Percentiles rank a stretch among this genome's conserved stretches.
Evolutionary conservation across 306 rosid species (phyloP).

Genomic region (Sesbania bispinosa): DNA sequence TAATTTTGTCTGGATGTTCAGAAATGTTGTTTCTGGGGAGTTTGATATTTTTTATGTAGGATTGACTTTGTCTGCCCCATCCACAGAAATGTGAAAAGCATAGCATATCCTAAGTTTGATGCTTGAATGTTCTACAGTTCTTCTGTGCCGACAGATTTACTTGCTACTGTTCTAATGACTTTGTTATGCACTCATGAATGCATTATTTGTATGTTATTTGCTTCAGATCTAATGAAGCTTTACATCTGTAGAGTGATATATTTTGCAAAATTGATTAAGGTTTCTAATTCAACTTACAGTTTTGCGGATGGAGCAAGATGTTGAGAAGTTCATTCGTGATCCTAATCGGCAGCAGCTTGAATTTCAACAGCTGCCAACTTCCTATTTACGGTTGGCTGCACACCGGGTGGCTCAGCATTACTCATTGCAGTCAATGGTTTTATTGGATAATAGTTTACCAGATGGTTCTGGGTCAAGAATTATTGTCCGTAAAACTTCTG

Average conservation of each 20-base stretch:
- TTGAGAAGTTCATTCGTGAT: slow-evolving; percentile 79
- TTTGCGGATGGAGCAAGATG: slow-evolving; percentile 96
- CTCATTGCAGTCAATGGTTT: slow-evolving; percentile 89
- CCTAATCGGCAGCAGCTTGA: slow-evolving; percentile 85
- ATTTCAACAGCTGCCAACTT: slow-evolving; percentile 94
- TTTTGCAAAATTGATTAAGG: neutral
- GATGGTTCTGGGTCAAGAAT: slow-evolving; percentile 96
- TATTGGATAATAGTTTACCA: slow-evolving; percentile 71
- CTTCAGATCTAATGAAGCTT: slow-evolving; percentile 2
- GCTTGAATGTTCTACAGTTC: neutral
- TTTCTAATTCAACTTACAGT: slow-evolving; percentile 46
- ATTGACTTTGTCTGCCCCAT: neutral
- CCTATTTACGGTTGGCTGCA: slow-evolving; percentile 94
- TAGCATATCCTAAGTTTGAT: too few species aligned
- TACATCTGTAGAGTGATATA: neutral
- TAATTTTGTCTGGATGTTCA: neutral
- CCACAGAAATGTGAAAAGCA: neutral
- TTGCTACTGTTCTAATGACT: slow-evolving; percentile 1
- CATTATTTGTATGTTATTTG: neutral
- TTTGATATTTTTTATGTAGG: neutral
- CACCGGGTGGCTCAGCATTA: slow-evolving; percentile 99
- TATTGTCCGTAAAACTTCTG: slow-evolving; percentile 84
- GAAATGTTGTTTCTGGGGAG: neutral
- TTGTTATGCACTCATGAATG: neutral
- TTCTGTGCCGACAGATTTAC: neutral